Evolutionary conservation across 257 asterid species (phyloP).

Genomic region (Coffea canephora): DNA sequence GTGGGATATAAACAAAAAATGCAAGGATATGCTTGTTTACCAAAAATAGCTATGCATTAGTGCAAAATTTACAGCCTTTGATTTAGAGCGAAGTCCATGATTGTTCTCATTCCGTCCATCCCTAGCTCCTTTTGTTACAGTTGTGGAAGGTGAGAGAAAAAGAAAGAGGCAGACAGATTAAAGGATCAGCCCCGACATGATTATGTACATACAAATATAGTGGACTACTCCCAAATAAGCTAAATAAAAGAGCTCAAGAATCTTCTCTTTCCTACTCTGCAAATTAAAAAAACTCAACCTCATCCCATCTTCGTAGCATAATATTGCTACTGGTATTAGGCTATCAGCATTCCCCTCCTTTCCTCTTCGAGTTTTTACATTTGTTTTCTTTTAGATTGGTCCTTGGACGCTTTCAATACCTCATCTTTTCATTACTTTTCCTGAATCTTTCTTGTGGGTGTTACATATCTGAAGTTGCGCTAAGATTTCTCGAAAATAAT

Average conservation of each 20-base stretch:
- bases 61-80: constrained; percentile 3
- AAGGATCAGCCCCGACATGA: constrained; percentile 18
- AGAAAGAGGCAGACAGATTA: constrained; percentile 8
- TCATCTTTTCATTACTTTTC: not conserved
- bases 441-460: not conserved
- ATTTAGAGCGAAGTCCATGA: constrained; percentile 3
- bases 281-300: constrained; percentile 13
- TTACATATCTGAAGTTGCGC: constrained; percentile 2
- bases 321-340: not conserved
- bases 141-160: constrained; percentile 9
- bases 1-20: too few relatives aligned
- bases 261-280: constrained; percentile 22
- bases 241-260: constrained; percentile 15
- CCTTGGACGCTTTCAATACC: not conserved
- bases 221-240: constrained; percentile 7
- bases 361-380: not conserved
- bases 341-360: not conserved
- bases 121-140: not conserved
- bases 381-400: constrained; percentile 3
- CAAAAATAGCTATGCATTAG: constrained; percentile 6
- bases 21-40: not conserved
- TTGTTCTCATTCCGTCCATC: constrained; percentile 18
- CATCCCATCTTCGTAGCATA: constrained; percentile 9
- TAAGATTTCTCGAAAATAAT: not conserved
- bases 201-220: constrained; percentile 22